phyloP scores from a whole-genome alignment of 176 grass and related monocot genomes.

The Eragrostis nindensis region DNA sequence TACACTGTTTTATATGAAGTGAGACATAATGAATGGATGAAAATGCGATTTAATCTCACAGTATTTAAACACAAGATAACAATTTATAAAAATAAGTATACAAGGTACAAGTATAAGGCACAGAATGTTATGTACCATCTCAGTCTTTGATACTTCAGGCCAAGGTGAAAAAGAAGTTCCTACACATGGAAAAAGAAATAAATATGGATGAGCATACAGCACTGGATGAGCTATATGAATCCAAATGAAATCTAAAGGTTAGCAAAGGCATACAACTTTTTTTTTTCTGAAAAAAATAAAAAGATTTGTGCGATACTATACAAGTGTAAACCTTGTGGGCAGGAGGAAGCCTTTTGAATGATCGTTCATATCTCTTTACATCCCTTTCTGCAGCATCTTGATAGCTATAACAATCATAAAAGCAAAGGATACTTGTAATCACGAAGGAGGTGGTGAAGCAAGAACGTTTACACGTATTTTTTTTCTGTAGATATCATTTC shows the following conservation, averaged over 20 bases:
- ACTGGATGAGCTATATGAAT: slow-evolving; percentile 43
- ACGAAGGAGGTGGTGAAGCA: background rate
- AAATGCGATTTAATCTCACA: background rate
- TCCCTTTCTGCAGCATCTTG: slow-evolving; percentile 85
- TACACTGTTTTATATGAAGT: background rate
- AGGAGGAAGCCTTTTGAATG: slow-evolving; percentile 86
- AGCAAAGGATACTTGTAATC: slow-evolving; percentile 12
- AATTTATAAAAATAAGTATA: slow-evolving; percentile 1
- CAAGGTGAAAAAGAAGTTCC: slow-evolving; percentile 93
- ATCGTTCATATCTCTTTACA: slow-evolving; percentile 79
- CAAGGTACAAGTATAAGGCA: slow-evolving; percentile 17
- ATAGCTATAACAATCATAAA: slow-evolving; percentile 65
- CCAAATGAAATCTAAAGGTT: slow-evolving; percentile 25
- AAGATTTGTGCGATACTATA: slow-evolving; percentile 1
- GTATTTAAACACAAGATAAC: background rate
- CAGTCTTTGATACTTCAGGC: slow-evolving; percentile 76
- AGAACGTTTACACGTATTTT: slow-evolving; percentile 7
- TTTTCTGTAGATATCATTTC: slow-evolving; percentile 9
- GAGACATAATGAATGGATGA: background rate
- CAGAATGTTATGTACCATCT: slow-evolving; percentile 69
- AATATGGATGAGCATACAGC: slow-evolving; percentile 11
- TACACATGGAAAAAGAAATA: slow-evolving; percentile 36
- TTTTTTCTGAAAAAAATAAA: slow-evolving; percentile 18
- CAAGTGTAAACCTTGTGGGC: slow-evolving; percentile 74
- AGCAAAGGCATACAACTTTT: slow-evolving; percentile 13